Evolutionary conservation across 2,329 filamentous ascomycete species (phyloP).

Genomic region (Phyllosticta citribraziliensis): DNA sequence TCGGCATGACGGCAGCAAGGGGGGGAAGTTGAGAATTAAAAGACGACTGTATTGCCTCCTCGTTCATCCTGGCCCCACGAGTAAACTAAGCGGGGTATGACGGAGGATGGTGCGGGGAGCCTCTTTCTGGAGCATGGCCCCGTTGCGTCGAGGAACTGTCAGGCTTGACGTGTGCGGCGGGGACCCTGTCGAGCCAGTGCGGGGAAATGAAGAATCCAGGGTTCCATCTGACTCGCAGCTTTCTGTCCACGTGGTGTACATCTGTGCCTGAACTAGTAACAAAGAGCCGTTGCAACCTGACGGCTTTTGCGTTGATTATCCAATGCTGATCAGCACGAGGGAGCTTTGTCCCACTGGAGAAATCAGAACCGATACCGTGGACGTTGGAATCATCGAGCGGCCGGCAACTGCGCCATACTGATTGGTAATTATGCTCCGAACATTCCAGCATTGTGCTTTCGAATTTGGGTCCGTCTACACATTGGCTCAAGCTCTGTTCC

Average conservation of each 20-base stretch:
- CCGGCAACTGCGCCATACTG: not conserved
- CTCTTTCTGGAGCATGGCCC: not conserved
- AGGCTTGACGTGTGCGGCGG: conserved; percentile 1
- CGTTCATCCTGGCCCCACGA: not conserved
- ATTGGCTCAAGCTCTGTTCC: not conserved
- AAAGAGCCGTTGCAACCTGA: not conserved
- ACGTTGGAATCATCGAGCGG: not conserved
- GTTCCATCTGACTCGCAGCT: not conserved
- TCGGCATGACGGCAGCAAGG: not conserved
- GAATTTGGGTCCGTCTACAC: not conserved
- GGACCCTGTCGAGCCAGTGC: conserved; percentile 7
- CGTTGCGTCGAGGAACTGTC: not conserved
- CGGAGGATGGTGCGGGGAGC: conserved; percentile 5
- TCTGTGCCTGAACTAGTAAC: not conserved
- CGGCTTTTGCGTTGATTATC: not conserved
- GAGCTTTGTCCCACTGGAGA: not conserved
- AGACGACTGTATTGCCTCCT: not conserved
- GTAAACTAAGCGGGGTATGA: not conserved
- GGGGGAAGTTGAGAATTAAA: not conserved
- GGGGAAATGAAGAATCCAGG: conserved; percentile 4
- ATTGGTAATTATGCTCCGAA: not conserved
- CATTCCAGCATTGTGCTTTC: not conserved
- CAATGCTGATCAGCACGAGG: not conserved
- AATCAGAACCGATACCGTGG: not conserved
- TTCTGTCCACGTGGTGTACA: not conserved